Conservation (phyloP, 169 alveolate genomes). For the Plasmodium fragile region DNA sequence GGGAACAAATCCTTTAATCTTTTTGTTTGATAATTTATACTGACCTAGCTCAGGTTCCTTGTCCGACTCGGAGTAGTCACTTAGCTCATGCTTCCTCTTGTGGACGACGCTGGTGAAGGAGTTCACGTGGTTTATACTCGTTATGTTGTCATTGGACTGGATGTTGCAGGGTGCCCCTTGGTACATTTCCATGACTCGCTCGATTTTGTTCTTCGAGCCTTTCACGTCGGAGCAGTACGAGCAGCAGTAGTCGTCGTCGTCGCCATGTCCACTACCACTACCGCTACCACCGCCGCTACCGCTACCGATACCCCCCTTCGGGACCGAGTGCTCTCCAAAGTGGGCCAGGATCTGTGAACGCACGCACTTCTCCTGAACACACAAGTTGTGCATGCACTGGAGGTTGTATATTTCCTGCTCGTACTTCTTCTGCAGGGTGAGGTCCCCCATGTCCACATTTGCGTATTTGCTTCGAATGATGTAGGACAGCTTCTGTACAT, state of each 20-base stretch:
- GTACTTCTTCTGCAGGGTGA: slow-evolving; percentile 27
- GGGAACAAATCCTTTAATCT: slow-evolving; percentile 58
- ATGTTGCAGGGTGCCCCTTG: slow-evolving; percentile 12
- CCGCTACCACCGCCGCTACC: not conserved
- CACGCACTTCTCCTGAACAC: slow-evolving; percentile 49
- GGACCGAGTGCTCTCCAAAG: slow-evolving; percentile 30
- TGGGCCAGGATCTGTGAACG: slow-evolving; percentile 41
- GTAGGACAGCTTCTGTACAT: slow-evolving; percentile 75
- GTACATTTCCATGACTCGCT: slow-evolving; percentile 8
- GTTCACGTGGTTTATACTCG: not conserved
- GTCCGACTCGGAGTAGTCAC: slow-evolving; percentile 5
- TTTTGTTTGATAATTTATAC: slow-evolving; percentile 29
- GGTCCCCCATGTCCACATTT: slow-evolving; percentile 16
- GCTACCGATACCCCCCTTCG: not conserved
- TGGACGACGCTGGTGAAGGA: not conserved
- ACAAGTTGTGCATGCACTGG: slow-evolving; percentile 61
- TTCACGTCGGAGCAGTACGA: slow-evolving; percentile 49
- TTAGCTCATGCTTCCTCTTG: not conserved
- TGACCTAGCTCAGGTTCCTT: not conserved
- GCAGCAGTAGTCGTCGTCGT: slow-evolving; percentile 39
- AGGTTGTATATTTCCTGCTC: slow-evolving; percentile 63
- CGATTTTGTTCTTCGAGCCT: slow-evolving; percentile 42
- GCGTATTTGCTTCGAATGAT: slow-evolving; percentile 37
- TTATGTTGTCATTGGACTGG: not conserved
- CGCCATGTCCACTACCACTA: not conserved